These are phyloP conservation scores for Trichophyton schoenleinii DNA, from an alignment of 2,329 filamentous ascomycete genomes.

Conservation along the genomic window DNA sequence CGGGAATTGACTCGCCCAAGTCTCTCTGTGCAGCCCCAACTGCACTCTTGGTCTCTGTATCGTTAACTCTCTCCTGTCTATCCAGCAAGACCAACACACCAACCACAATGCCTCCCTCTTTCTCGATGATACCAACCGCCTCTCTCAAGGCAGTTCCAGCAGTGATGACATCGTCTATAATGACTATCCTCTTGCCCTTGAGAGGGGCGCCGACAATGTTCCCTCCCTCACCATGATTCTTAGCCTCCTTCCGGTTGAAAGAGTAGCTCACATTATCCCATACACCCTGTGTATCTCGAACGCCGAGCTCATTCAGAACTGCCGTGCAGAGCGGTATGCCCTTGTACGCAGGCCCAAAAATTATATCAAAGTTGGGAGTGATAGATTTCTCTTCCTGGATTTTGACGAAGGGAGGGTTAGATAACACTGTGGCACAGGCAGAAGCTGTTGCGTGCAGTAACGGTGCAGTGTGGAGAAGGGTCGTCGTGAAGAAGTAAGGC, in stretches of 20 bases:
- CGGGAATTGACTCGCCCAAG: slow-evolving; percentile 57
- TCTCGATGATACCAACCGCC: slow-evolving; percentile 76
- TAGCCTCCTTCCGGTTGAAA: slow-evolving; percentile 93
- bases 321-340: slow-evolving; percentile 81
- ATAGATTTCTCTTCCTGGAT: slow-evolving; percentile 22
- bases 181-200: slow-evolving; percentile 72
- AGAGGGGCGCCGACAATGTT: slow-evolving; percentile 79
- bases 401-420: slow-evolving; percentile 18
- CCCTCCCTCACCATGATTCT: slow-evolving; percentile 90
- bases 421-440: slow-evolving; percentile 56
- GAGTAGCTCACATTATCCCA: slow-evolving; percentile 66
- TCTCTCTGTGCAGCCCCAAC: slow-evolving; percentile 77
- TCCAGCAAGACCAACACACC: slow-evolving; percentile 84
- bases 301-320: slow-evolving; percentile 61
- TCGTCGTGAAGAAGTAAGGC: slow-evolving; percentile 97
- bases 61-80: slow-evolving; percentile 50
- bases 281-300: slow-evolving; percentile 47
- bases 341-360: slow-evolving; percentile 95
- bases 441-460: slow-evolving; percentile 65
- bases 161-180: slow-evolving; percentile 94
- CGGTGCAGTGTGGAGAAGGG: slow-evolving; percentile 70
- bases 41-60: slow-evolving; percentile 57
- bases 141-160: slow-evolving; percentile 90
- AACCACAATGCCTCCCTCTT: slow-evolving; percentile 70
- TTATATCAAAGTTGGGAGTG: slow-evolving; percentile 57